Percentiles rank a stretch among this genome's conserved stretches.
These are phyloP conservation scores for Alternaria gansuensis DNA, from an alignment of 2,329 filamentous ascomycete species.

Conservation along the genomic window DNA sequence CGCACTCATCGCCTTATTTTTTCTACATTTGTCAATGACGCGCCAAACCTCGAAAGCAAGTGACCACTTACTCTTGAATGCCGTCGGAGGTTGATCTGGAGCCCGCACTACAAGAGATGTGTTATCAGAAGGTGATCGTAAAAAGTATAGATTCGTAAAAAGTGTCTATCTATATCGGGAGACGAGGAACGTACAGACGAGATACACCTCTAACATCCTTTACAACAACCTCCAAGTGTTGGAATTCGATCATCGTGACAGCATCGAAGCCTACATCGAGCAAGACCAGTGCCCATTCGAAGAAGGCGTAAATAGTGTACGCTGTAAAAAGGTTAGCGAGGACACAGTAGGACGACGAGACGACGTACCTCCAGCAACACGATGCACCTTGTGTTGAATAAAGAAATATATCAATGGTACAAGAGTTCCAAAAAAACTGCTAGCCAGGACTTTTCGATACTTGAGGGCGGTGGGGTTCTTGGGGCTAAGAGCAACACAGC, in stretches of 20 bases:
- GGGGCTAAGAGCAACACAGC: conserved; percentile 87
- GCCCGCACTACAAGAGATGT: conserved; percentile 56
- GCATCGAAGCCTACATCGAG: conserved; percentile 97
- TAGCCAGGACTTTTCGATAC: conserved; percentile 85
- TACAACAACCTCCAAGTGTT: conserved; percentile 84
- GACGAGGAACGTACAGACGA: conserved; percentile 98
- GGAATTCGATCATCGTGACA: conserved; percentile 91
- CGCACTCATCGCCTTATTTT: conserved; percentile 75
- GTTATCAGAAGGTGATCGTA: conserved; percentile 49
- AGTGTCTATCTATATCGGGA: conserved; percentile 79
- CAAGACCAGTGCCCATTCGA: conserved; percentile 94
- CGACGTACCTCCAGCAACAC: conserved; percentile 83
- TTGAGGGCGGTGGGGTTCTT: conserved; percentile 82
- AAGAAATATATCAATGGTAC: conserved; percentile 95
- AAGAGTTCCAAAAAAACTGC: conserved; percentile 87
- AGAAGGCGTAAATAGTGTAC: conserved; percentile 97
- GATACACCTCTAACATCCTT: conserved; percentile 88
- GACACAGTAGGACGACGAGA: not conserved
- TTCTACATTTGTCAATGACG: conserved; percentile 62
- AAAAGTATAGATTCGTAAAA: conserved; percentile 50
- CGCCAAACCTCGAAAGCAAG: not conserved
- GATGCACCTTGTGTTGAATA: conserved; percentile 98
- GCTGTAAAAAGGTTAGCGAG: conserved; percentile 64
- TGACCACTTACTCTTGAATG: conserved; percentile 69
- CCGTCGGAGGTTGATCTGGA: conserved; percentile 55